Conservation (phyloP, 2,329 filamentous ascomycete species). For the Clarireedia sp. region DNA sequence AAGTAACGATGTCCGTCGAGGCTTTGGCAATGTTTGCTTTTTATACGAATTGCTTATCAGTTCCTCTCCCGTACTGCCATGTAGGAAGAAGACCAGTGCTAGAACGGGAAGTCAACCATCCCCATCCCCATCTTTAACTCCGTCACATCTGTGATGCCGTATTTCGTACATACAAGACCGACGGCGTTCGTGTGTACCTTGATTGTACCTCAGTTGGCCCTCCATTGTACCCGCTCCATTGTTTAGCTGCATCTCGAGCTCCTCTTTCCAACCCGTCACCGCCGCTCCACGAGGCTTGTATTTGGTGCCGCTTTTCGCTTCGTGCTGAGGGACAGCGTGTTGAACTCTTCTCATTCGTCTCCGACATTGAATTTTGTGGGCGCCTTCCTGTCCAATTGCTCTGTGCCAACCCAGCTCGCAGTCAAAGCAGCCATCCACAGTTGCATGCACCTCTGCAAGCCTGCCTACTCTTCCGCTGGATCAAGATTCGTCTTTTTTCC, state of each 20-base stretch:
- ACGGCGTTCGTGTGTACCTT: too few relatives aligned
- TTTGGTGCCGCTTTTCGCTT: neutral
- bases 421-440: slow-evolving; percentile 4
- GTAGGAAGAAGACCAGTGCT: too few relatives aligned
- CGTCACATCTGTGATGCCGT: too few relatives aligned
- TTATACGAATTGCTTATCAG: too few relatives aligned
- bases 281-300: neutral
- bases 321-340: neutral
- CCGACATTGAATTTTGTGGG: neutral
- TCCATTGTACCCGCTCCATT: too few relatives aligned
- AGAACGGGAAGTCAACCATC: too few relatives aligned
- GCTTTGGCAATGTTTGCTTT: too few relatives aligned
- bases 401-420: slow-evolving; percentile 6
- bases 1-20: too few relatives aligned
- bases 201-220: too few relatives aligned
- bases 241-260: neutral
- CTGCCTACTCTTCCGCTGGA: neutral
- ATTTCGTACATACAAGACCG: too few relatives aligned
- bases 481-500: neutral
- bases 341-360: neutral
- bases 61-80: too few relatives aligned
- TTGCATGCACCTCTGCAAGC: neutral
- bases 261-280: neutral
- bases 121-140: too few relatives aligned
- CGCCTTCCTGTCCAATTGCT: neutral